Conservation (phyloP, 768 basidiomycete genomes). For the Cystofilobasidium capitatum region DNA sequence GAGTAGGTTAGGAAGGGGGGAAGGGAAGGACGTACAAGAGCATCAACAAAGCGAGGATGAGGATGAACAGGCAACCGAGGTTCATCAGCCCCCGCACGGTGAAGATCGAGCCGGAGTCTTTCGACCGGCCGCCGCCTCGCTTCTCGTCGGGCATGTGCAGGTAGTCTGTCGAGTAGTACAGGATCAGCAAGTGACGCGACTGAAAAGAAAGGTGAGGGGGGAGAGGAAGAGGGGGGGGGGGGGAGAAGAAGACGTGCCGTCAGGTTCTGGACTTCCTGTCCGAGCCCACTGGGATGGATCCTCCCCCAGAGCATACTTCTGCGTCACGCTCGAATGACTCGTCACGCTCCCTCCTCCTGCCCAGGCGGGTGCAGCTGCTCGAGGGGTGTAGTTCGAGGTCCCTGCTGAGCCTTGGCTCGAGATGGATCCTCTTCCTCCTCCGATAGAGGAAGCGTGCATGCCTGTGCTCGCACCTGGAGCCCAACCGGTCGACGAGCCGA, state of each 20-base stretch:
- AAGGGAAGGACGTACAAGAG: not conserved
- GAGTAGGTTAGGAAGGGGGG: not conserved
- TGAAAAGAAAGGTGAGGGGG: not conserved
- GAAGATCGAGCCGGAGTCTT: constrained; percentile 13
- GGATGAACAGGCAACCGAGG: constrained; percentile 13
- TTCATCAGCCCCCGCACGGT: constrained; percentile 18
- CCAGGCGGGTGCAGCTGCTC: not conserved
- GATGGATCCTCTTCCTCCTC: not conserved
- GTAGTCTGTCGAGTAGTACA: too few species aligned
- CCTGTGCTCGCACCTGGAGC: too few species aligned
- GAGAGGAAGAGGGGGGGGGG: not conserved
- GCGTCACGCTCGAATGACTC: not conserved
- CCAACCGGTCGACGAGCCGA: too few species aligned
- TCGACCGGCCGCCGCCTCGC: not conserved
- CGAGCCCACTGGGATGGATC: constrained; percentile 16
- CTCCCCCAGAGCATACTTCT: constrained; percentile 3
- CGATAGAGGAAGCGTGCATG: too few species aligned
- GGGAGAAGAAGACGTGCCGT: constrained; percentile 9
- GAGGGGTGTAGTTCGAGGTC: not conserved
- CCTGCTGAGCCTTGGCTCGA: not conserved
- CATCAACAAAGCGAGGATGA: constrained; percentile 11
- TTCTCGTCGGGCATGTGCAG: constrained; percentile 25
- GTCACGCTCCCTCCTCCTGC: not conserved
- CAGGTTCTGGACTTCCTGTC: constrained; percentile 14
- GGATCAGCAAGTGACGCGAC: not conserved